A percentile compares a stretch with the other conserved stretches of the same genome.
phyloP scores from a whole-genome alignment of 2,329 filamentous ascomycete genomes.

The Xylaria sp. region DNA sequence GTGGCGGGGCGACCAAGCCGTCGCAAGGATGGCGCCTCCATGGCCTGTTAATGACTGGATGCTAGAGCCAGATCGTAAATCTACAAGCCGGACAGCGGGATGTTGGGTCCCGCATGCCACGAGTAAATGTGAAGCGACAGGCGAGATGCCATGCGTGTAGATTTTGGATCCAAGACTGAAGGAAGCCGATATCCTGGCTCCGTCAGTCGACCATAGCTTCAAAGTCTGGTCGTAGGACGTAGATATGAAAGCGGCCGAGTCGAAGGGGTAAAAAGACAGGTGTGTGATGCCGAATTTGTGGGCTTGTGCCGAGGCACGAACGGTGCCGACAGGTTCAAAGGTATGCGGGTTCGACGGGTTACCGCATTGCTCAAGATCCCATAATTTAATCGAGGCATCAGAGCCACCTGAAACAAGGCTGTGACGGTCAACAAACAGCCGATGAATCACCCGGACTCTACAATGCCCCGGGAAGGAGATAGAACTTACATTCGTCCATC shows the following conservation, averaged over 20 bases:
- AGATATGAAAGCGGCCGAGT: conserved; percentile 78
- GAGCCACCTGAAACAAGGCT: conserved; percentile 86
- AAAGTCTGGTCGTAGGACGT: conserved; percentile 81
- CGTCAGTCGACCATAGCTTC: conserved; percentile 77
- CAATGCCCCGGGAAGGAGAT: not conserved
- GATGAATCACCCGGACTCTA: not conserved
- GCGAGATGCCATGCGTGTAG: conserved; percentile 82
- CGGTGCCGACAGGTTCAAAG: conserved; percentile 64
- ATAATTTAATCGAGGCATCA: conserved; percentile 84
- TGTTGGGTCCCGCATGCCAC: conserved; percentile 91
- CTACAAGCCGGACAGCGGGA: conserved; percentile 83
- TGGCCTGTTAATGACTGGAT: conserved; percentile 78
- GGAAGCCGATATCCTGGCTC: conserved; percentile 67
- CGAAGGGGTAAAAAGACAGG: conserved; percentile 81
- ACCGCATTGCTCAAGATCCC: conserved; percentile 78
- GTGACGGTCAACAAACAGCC: not conserved
- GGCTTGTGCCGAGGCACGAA: conserved; percentile 56
- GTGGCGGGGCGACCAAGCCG: conserved; percentile 83
- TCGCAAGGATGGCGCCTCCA: conserved; percentile 72
- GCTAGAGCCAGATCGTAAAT: conserved; percentile 82
- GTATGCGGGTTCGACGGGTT: conserved; percentile 57
- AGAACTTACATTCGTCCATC: conserved; percentile 74
- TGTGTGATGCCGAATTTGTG: conserved; percentile 80
- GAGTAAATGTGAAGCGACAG: conserved; percentile 76
- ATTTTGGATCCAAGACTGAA: conserved; percentile 76